Evolutionary conservation across 306 rosid species (phyloP).

Genomic region (Acacia acuminata): DNA sequence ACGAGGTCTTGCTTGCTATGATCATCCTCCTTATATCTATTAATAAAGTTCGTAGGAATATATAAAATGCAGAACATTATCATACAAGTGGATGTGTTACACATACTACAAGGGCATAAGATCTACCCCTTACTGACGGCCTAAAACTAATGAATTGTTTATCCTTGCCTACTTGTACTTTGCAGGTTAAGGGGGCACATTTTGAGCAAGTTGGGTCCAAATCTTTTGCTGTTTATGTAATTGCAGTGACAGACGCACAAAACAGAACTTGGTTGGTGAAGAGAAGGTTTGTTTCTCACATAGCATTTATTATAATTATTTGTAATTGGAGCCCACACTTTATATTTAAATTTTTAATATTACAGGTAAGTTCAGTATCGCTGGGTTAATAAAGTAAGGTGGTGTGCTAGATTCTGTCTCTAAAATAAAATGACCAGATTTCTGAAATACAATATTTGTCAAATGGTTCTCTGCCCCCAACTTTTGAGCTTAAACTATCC

Average conservation of each 20-base stretch:
- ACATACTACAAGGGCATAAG: not conserved
- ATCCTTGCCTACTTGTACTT: conserved; percentile 28
- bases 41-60: not conserved
- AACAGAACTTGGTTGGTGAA: conserved; percentile 92
- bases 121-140: not conserved
- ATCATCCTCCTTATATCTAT: not conserved
- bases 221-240: conserved; percentile 96
- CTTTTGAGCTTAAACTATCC: not conserved
- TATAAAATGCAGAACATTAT: not conserved
- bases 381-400: not conserved
- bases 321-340: not conserved
- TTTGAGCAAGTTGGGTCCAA: conserved; percentile 94
- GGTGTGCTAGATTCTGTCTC: not conserved
- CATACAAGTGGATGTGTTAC: not conserved
- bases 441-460: not conserved
- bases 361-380: not conserved
- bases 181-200: conserved; percentile 94
- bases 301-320: conserved; percentile 15
- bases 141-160: not conserved
- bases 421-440: not conserved
- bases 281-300: conserved; percentile 45
- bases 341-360: conserved; percentile 23
- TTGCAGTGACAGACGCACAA: conserved; percentile 87
- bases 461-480: not conserved
- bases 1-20: not conserved